Evolutionary conservation across 2,329 filamentous ascomycete species (phyloP), one percentile per base, ranked within the genome.

Genomic region (Xylaria digitata): DNA sequence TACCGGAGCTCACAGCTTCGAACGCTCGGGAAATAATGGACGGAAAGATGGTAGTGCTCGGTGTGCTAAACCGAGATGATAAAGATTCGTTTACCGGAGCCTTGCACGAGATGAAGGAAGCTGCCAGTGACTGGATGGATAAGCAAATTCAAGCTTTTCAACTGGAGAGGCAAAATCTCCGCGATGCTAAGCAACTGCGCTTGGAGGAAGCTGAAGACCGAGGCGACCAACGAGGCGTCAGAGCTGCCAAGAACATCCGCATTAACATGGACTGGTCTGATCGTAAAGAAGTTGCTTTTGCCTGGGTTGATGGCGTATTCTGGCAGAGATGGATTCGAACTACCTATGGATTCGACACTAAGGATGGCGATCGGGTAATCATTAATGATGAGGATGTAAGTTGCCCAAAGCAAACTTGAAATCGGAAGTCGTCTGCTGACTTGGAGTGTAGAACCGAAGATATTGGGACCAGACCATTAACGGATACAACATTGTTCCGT

Each of bases 381-480:
- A 96, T 99, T 81, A 97, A 97, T 73, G 96, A 99, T 74, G 93
- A 98, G 84, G 94, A 97, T 79, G 94, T 97, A 84, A 91, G 92
- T 85, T 66, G 61, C 53, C 6, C 21, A 15, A 9, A 26, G 30
- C 19, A n/a, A 37, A 42, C 8, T 19, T 26, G 30, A 57, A 26
- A 42, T 13, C n/a, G n/a, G 21, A 55, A 61, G 19, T 59, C 59
- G 56, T 66, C 68, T 69, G 75, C 80, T 85, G 73, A 85, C 76
- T 60, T 60, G 56, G 52, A 56, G 7, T 21, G 23, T 75, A 97
- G 93, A 94, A 93, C 82, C 94, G 92, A 74, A 90, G 92, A 71
- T 99, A 97, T 82, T 99, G 96, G 96, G 96, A 99, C 77, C 89
- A 86, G 37, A 97, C 94, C 53, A 90, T 91, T 68, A 96, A 93